Conservation (phyloP, 2,329 filamentous ascomycete genomes). For the Xylaria sp. region DNA sequence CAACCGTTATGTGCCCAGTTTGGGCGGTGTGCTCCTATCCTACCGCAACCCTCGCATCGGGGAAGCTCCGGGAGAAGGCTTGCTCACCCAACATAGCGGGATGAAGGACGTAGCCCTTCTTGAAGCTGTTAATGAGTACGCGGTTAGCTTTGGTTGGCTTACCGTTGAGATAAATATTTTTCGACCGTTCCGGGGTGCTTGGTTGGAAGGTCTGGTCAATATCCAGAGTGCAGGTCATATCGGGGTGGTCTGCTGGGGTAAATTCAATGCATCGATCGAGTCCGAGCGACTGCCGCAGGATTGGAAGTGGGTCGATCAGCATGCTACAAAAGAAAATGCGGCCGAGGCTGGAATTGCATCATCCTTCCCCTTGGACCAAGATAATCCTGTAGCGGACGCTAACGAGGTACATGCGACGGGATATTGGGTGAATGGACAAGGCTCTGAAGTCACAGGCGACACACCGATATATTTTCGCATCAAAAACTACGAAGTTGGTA, state of each 20-base stretch:
- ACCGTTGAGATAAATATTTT: constrained; percentile 90
- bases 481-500: constrained; percentile 83
- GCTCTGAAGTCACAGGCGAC: constrained; percentile 69
- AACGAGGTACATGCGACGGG: constrained; percentile 68
- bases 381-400: constrained; percentile 54
- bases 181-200: constrained; percentile 76
- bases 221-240: constrained; percentile 90
- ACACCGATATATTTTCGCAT: constrained; percentile 81
- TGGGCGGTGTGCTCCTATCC: constrained; percentile 78
- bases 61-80: constrained; percentile 63
- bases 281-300: constrained; percentile 76
- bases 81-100: constrained; percentile 60
- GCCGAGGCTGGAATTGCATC: constrained; percentile 43
- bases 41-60: constrained; percentile 77
- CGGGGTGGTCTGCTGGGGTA: constrained; percentile 87
- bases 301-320: constrained; percentile 82
- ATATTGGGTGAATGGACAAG: constrained; percentile 79
- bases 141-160: constrained; percentile 86
- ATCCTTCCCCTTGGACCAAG: constrained; percentile 53
- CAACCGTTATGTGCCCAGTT: constrained; percentile 78
- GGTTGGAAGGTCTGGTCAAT: constrained; percentile 84
- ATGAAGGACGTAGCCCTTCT: constrained; percentile 58
- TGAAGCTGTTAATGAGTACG: constrained; percentile 79
- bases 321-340: constrained; percentile 48
- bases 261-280: constrained; percentile 91